These are phyloP conservation scores for Hymenoscyphus scutula DNA, from an alignment of 2,329 filamentous ascomycete species.

Conservation along the genomic window DNA sequence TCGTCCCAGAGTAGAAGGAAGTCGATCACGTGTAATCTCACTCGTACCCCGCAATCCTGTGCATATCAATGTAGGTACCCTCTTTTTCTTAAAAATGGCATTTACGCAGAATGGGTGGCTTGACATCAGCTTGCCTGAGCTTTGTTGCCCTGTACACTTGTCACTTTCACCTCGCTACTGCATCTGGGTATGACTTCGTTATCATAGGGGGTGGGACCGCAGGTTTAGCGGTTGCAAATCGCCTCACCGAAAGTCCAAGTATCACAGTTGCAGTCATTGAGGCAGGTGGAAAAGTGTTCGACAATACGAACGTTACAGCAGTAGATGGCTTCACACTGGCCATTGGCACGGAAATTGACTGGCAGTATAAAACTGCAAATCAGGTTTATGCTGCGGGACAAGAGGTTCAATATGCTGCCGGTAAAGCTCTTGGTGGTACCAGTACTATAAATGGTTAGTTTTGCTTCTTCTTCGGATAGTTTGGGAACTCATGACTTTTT, in stretches of 20 bases:
- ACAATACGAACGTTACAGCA: conserved; percentile 21
- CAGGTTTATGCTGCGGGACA: conserved; percentile 18
- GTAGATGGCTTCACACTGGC: conserved; percentile 18
- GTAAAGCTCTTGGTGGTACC: conserved; percentile 23
- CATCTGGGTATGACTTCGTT: conserved; percentile 16
- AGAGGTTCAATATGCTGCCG: conserved; percentile 13
- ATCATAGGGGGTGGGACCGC: conserved; percentile 25
- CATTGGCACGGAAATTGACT: conserved; percentile 22
- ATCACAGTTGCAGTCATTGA: conserved; percentile 27
- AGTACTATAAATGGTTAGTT: conserved; percentile 29
- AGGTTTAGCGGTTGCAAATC: conserved; percentile 26
- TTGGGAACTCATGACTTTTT: not conserved
- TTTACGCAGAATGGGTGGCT: conserved; percentile 1
- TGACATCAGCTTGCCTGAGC: not conserved
- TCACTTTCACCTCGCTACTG: not conserved
- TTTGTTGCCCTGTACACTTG: not conserved
- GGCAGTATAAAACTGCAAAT: conserved; percentile 21
- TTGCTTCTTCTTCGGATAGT: not conserved
- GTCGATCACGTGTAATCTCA: not conserved
- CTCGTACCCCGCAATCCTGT: not conserved
- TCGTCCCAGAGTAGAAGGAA: not conserved
- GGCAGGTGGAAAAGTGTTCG: conserved; percentile 21
- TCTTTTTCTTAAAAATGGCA: not conserved
- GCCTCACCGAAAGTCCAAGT: conserved; percentile 20
- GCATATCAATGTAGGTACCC: not conserved